These are phyloP conservation scores for Alternaria gaisen DNA, from an alignment of 2,329 filamentous ascomycete genomes.

Conservation along the genomic window DNA sequence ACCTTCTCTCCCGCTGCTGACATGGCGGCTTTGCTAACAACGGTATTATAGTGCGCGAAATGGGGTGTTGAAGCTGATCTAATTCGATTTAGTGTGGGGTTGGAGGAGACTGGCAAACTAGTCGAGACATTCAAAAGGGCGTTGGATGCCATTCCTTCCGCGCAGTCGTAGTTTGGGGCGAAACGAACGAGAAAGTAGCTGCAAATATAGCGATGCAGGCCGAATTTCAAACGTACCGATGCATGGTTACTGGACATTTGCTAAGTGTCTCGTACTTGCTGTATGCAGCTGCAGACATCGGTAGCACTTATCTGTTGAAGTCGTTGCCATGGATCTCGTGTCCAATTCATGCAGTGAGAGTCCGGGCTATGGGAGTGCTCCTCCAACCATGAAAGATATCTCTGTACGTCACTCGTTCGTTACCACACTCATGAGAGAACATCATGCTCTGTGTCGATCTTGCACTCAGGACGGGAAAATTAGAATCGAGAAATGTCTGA, in stretches of 20 bases:
- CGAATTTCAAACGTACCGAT: background rate
- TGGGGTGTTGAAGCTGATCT: conserved; percentile 84
- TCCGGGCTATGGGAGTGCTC: background rate
- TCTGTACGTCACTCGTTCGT: background rate
- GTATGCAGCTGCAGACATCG: background rate
- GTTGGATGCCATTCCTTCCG: conserved; percentile 64
- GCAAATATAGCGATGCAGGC: background rate
- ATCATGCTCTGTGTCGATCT: background rate
- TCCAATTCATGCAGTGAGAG: background rate
- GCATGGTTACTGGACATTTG: background rate
- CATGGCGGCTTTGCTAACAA: conserved; percentile 15
- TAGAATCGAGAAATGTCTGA: background rate
- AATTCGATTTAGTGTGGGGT: conserved; percentile 85
- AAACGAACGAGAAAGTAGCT: background rate
- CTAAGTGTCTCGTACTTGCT: background rate
- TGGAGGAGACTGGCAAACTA: conserved; percentile 79
- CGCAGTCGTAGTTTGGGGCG: background rate
- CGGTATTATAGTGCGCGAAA: conserved; percentile 65
- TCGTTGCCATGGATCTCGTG: background rate
- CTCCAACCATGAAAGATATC: background rate
- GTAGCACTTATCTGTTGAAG: background rate
- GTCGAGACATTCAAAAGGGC: conserved; percentile 71
- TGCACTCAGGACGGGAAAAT: background rate
- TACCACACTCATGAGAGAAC: background rate
- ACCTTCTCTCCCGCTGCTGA: background rate